Percentiles rank a stretch among this genome's conserved stretches.
Evolutionary conservation across 805 yeast species (phyloP).

Genomic region (Wickerhamiella kazuoi): DNA sequence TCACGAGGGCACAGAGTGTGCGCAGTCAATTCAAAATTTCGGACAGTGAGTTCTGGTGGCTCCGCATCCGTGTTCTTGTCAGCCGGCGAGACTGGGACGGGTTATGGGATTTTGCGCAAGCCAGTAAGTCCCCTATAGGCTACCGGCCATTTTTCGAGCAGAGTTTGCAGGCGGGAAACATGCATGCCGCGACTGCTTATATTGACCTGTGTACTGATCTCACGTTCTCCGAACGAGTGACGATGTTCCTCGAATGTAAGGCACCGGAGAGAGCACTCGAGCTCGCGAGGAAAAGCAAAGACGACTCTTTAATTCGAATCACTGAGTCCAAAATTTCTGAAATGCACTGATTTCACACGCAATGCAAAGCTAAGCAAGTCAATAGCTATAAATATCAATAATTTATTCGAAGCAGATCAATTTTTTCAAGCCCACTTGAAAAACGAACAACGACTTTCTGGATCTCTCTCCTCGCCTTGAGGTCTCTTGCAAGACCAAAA

Average conservation of each 20-base stretch:
- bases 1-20: slow-evolving; percentile 30
- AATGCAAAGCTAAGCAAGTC: too few species aligned
- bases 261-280: neutral
- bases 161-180: slow-evolving; percentile 35
- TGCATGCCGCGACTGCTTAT: slow-evolving; percentile 41
- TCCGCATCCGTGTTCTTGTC: slow-evolving; percentile 33
- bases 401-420: too few species aligned
- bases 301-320: too few species aligned
- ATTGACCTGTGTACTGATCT: slow-evolving; percentile 29
- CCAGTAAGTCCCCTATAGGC: slow-evolving; percentile 51
- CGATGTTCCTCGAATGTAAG: neutral
- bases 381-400: neutral
- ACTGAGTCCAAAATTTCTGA: too few species aligned
- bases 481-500: slow-evolving; percentile 25
- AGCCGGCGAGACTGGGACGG: slow-evolving; percentile 36
- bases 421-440: slow-evolving; percentile 22
- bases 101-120: slow-evolving; percentile 33
- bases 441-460: slow-evolving; percentile 18
- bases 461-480: slow-evolving; percentile 12
- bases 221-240: neutral
- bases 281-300: neutral
- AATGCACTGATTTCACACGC: too few species aligned
- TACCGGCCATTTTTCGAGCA: slow-evolving; percentile 44
- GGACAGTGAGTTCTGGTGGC: slow-evolving; percentile 39
- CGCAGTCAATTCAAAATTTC: slow-evolving; percentile 37